Base-by-base conservation (phyloP, 805 yeast genomes). In the Diddensiella caesifluorescens region DNA sequence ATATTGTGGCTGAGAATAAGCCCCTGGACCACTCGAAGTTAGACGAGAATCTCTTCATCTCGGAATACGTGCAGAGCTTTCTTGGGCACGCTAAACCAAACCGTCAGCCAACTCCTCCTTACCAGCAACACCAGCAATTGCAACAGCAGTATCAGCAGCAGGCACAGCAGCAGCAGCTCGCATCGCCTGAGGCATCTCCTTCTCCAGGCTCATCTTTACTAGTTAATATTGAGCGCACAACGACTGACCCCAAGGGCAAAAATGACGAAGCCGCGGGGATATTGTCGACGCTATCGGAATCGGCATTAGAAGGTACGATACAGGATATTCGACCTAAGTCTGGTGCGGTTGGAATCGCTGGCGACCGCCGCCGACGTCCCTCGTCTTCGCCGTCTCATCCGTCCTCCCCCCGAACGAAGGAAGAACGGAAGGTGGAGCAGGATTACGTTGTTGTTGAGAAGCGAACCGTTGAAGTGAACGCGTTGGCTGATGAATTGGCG, bases 391-490 rank as follows among this genome's bases (percentile, higher is more conserved):
- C 35, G 18, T 23, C 35, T 10, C 16, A 5, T 6, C 15, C 32
- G 6, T 7, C 32, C 15, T 34, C 38, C 6, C 21, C 38, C 10
- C 26, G 38, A 22, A 19, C 21, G 12, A 18, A 34, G 15, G 31
- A 22, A n/a, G 67, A 18, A 65, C 79, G 43, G 6, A 36, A 22
- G 22, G 18, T 38, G 12, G 95, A 87, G 53, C 80, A 77, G 50
- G 97, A 88, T 55, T 90, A 90, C 54, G 97, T 90, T 25, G 95
- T 90, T 29, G 89, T 90, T 22, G 97, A 90, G 60, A 92, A 90
- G 60, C 75, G 95, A 38, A 86, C 92, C 0, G 97, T 90, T 3
- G 97, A 92, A 59, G 95, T 90, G 5, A 90, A 90, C 65, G 90
- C 95, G 2, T 70, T 92, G 44, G 98, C 98, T 2, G 97, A 90